phyloP scores from a whole-genome alignment of 2,329 filamentous ascomycete species.

The Aspergillus ustus region DNA sequence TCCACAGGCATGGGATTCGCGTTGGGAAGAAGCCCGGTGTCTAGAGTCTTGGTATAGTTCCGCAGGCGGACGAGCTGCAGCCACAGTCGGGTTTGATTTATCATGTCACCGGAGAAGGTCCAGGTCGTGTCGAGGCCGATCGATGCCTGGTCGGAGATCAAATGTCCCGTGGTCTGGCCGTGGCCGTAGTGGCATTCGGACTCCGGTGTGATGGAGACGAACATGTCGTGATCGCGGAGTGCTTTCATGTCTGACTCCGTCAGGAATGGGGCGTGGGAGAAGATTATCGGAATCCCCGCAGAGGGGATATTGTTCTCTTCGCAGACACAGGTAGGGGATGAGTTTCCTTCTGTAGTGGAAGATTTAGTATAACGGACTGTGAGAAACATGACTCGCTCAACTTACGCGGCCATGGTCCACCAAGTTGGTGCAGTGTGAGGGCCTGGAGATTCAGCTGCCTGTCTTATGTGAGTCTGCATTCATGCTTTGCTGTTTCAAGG shows the following conservation, averaged over 20 bases:
- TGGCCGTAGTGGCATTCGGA: constrained; percentile 65
- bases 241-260: constrained; percentile 46
- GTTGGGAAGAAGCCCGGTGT: background rate
- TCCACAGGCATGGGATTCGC: constrained; percentile 14
- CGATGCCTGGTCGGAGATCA: constrained; percentile 56
- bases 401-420: constrained; percentile 8
- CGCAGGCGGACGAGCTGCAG: background rate
- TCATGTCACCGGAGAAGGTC: constrained; percentile 56
- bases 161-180: constrained; percentile 49
- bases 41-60: constrained; percentile 2
- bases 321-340: background rate
- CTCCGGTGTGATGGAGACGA: constrained; percentile 63
- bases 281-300: constrained; percentile 11
- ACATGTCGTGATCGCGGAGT: constrained; percentile 56
- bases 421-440: constrained; percentile 9
- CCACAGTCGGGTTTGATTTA: constrained; percentile 61
- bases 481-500: background rate
- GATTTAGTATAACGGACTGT: background rate
- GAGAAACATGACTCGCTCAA: background rate
- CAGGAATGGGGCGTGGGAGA: constrained; percentile 55
- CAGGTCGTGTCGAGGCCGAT: constrained; percentile 62
- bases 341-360: background rate
- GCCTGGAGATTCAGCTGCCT: background rate
- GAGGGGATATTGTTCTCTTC: background rate
- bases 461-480: background rate